Evolutionary conservation across 768 basidiomycete species (phyloP), one percentile per base, ranked within the genome.

Genomic region (Boletus rubropictus): DNA sequence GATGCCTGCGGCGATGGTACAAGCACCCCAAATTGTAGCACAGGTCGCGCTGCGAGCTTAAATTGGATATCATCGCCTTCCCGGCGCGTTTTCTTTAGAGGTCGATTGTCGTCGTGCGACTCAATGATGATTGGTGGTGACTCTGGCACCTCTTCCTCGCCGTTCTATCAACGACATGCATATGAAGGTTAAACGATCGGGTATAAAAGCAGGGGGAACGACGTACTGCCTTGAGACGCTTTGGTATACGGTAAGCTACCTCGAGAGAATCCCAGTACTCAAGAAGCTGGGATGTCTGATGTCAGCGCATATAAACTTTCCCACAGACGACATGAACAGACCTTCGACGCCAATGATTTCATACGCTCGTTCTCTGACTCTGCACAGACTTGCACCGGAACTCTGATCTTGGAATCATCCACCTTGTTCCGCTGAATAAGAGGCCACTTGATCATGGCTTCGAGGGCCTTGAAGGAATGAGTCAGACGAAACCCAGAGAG

Each of bases 351-450:
- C 25, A 85, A 53, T 7, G 62, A 63, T 51, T 77, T 79, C 42
- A 89, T 67, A 7, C 56, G 65, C 42, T 80, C 77, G 44, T 88
- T 76, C 28, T 79, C 79, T 0, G 77, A 74, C 27, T 75, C 69
- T 2, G 74, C 57, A 39, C 82, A 79, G 3, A 51, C 55, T 58
- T 77, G 71, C 12, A 96, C 80, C 5, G 82, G 79, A 15, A 77
- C 67, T 47, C 80, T 78, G 42, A 93, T 80, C 54, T 79, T 80
- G 15, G 82, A 80, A 53, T 93, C 91, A 48, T 93, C 88, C 24
- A 98, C 82, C 68, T 97, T 97, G 72, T 96, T 97, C 45, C 87
- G 78, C 35, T 83, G 81, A 41, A 87, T 72, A 29, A 96, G 68
- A 0, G 89, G 89, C 93, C 93, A 98, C 7, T 69, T 73, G 42